Base-by-base conservation (phyloP, 2,329 filamentous ascomycete genomes). In the Colletotrichum phormii region DNA sequence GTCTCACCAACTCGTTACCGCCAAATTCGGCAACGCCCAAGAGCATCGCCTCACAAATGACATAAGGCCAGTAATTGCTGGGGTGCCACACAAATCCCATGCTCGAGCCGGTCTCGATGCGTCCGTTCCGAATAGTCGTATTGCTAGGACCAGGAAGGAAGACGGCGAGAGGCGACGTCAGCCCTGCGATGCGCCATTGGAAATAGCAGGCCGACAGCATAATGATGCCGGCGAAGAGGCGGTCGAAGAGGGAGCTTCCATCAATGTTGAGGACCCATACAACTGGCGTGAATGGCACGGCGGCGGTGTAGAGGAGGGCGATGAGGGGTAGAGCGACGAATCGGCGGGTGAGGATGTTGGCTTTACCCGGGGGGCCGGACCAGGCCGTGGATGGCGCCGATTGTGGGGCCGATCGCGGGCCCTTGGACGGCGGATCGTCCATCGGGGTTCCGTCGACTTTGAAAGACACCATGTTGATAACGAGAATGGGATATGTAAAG, bases 241-340 rank as follows among this genome's bases (percentile, higher is more conserved):
- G 83, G 77, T 88, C 88, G 64, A 84, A 81, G 64, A 82, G 80
- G 78, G 86, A 87, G 71, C 86, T 83, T 26, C 75, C 75, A 12
- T 76, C 70, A 18, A 75, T 46, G 29, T 69, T 53, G 31, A 77
- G 26, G 0, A 75, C 12, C 75, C 75, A 76, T 22, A 63, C 35
- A 24, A 75, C 54, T 1, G 76, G 76, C 2, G 65, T 75, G 69
- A 77, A 77, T 15, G 76, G 76, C 4, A 70, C 73, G 29, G 75
- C 72, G 62, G 76, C 75, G 33, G 73, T 75, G 72, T 75, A 77
- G 11, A 77, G 73, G 1, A 76, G 75, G 9, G 75, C 29, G 24
- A 75, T 73, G 29, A 77, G 75, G 8, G 62, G 60, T 18, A 77
- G 60, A 57, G 76, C 68, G 26, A 72, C 69, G 9, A 73, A 46